These are phyloP conservation scores for Cladophialophora carrionii DNA, from an alignment of 2,329 filamentous ascomycete genomes.

Conservation along the genomic window DNA sequence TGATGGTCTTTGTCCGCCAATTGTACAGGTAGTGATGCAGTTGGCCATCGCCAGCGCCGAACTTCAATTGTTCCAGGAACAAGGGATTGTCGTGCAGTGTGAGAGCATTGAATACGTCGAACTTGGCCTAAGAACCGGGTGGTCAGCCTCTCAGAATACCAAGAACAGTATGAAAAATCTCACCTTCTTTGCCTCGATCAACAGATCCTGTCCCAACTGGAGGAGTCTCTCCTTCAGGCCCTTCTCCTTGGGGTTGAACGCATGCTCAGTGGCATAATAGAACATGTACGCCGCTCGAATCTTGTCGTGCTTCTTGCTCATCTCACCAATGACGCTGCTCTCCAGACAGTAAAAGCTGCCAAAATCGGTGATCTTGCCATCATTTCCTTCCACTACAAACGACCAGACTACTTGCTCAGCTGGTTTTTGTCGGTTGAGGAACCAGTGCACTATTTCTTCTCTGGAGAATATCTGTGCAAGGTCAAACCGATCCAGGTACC, in stretches of 20 bases:
- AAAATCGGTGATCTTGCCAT: constrained; percentile 89
- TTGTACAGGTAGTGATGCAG: constrained; percentile 98
- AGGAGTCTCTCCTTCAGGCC: constrained; percentile 80
- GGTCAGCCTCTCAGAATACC: background rate
- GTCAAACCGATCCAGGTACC: constrained; percentile 79
- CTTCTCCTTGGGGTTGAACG: constrained; percentile 60
- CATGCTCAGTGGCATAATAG: constrained; percentile 89
- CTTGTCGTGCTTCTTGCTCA: constrained; percentile 64
- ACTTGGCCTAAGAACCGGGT: constrained; percentile 59
- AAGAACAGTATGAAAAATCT: constrained; percentile 41
- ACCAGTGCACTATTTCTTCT: constrained; percentile 86
- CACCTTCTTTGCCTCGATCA: constrained; percentile 82
- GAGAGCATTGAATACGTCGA: constrained; percentile 96
- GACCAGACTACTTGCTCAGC: constrained; percentile 82
- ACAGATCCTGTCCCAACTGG: constrained; percentile 76
- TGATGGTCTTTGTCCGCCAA: constrained; percentile 83
- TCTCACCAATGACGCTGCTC: constrained; percentile 73
- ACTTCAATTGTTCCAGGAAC: constrained; percentile 92
- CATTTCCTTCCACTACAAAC: constrained; percentile 74
- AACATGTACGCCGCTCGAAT: constrained; percentile 93
- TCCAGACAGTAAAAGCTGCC: constrained; percentile 96
- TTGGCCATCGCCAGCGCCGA: constrained; percentile 90
- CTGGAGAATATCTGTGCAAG: constrained; percentile 79
- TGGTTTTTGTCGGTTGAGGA: constrained; percentile 66
- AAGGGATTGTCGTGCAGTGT: constrained; percentile 91